Evolutionary conservation across 495 filamentous ascomycete species (phyloP).

Genomic region (Podospora fimiseda): DNA sequence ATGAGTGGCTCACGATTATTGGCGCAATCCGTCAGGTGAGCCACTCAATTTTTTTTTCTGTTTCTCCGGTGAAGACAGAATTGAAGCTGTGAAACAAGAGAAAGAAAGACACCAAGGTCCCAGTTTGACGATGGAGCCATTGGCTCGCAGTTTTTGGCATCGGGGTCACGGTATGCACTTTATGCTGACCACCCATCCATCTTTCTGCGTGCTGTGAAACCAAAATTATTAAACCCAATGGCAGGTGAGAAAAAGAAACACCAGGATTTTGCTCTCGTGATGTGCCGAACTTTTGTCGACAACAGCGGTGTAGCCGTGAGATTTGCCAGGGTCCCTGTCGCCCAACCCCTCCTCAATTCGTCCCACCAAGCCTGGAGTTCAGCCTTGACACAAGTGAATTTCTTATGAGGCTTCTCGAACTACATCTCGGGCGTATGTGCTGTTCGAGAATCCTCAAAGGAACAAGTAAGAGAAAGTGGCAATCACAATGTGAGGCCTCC

Average conservation of each 20-base stretch:
- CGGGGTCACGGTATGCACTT: too few relatives aligned
- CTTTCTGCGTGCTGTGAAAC: neutral
- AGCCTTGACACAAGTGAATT: too few relatives aligned
- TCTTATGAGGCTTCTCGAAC: neutral
- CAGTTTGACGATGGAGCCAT: too few relatives aligned
- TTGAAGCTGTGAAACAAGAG: neutral
- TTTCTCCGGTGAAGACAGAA: neutral
- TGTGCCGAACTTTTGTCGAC: neutral
- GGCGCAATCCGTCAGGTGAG: slow-evolving; percentile 2
- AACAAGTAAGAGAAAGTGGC: neutral
- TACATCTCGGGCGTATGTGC: neutral
- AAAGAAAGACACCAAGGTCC: neutral
- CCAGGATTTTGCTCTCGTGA: slow-evolving; percentile 1
- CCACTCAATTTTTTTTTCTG: neutral
- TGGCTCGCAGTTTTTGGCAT: too few relatives aligned
- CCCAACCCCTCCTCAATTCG: neutral
- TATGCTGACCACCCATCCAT: too few relatives aligned
- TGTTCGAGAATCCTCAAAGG: neutral
- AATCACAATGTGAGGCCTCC: neutral
- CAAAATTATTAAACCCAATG: neutral
- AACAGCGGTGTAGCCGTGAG: neutral
- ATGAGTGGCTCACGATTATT: neutral
- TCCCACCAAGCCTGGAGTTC: neutral
- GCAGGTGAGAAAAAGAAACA: neutral
- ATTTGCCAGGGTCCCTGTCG: neutral